These are phyloP conservation scores for Chlorella ohadii DNA, from an alignment of 139 green algal species.

Conservation along the genomic window DNA sequence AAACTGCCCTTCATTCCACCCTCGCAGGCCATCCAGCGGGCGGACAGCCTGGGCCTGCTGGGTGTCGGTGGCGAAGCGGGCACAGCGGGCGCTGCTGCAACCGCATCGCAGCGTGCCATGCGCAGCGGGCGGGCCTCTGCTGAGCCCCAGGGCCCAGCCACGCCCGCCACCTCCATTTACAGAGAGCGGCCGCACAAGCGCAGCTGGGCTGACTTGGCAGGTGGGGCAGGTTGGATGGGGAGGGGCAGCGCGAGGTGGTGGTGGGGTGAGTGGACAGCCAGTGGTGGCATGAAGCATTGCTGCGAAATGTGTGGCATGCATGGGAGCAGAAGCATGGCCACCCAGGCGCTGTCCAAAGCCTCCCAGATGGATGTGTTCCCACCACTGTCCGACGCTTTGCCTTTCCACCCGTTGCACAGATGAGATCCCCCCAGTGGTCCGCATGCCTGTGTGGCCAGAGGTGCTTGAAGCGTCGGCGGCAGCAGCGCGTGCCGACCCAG, in stretches of 20 bases:
- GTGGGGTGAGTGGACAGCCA: too few relatives aligned
- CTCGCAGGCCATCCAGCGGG: background rate
- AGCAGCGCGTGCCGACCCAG: slow-evolving; percentile 9
- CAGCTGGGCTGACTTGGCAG: slow-evolving; percentile 26
- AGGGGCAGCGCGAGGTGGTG: too few relatives aligned
- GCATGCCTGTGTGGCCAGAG: slow-evolving; percentile 10
- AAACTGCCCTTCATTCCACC: too few relatives aligned
- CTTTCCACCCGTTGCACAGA: background rate
- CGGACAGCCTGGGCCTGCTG: background rate
- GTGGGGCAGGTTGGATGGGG: too few relatives aligned
- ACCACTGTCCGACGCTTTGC: too few relatives aligned
- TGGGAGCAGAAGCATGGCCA: too few relatives aligned
- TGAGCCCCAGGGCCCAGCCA: background rate
- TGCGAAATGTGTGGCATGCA: too few relatives aligned
- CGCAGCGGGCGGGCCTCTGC: background rate
- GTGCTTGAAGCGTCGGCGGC: slow-evolving; percentile 8
- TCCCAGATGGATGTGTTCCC: too few relatives aligned
- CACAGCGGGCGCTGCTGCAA: too few relatives aligned
- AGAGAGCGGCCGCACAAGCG: background rate
- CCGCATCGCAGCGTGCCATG: background rate
- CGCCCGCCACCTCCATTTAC: background rate
- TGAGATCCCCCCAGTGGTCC: slow-evolving; percentile 13
- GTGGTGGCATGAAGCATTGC: too few relatives aligned
- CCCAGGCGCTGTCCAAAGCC: too few relatives aligned
- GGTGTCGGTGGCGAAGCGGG: too few relatives aligned